Percentiles rank a stretch among this genome's conserved stretches.
phyloP scores from a whole-genome alignment of 2,329 filamentous ascomycete species.

The Pseudocercospora macadamiae region DNA sequence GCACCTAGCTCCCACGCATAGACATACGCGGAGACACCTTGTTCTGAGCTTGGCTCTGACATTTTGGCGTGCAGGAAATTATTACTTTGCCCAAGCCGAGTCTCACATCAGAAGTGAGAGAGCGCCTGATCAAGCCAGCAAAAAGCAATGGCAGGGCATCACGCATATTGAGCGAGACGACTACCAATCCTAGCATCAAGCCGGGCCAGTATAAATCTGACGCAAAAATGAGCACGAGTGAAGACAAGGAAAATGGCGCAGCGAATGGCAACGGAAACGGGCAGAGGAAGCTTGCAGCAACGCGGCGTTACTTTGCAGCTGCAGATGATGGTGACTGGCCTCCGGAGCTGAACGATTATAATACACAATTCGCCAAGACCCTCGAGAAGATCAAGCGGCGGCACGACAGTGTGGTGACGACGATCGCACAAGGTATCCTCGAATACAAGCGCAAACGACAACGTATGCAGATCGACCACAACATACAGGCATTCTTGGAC shows the following conservation, averaged over 20 bases:
- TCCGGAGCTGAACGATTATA: constrained; percentile 91
- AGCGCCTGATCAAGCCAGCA: constrained; percentile 72
- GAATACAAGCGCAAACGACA: constrained; percentile 97
- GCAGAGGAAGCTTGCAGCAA: constrained; percentile 48
- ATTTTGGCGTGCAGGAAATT: constrained; percentile 70
- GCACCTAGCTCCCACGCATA: constrained; percentile 31
- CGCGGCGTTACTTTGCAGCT: constrained; percentile 77
- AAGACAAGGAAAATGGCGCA: constrained; percentile 51
- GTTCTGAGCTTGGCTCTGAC: background rate
- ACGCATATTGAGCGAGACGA: constrained; percentile 76
- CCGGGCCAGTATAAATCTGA: constrained; percentile 75
- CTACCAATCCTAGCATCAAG: constrained; percentile 84
- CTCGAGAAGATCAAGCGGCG: constrained; percentile 92
- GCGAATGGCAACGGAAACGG: constrained; percentile 52
- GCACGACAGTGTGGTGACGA: constrained; percentile 96
- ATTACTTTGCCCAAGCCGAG: constrained; percentile 79
- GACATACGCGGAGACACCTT: background rate
- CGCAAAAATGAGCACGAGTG: constrained; percentile 54
- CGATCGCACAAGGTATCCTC: constrained; percentile 94
- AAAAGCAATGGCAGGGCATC: constrained; percentile 62
- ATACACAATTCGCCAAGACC: constrained; percentile 84
- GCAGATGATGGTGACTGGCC: constrained; percentile 94
- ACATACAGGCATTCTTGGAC: constrained; percentile 96
- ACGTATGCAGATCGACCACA: constrained; percentile 96
- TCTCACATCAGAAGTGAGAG: constrained; percentile 73